phyloP scores from a whole-genome alignment of 148 eudicot genomes.

The Vaccinium myrtillus region DNA sequence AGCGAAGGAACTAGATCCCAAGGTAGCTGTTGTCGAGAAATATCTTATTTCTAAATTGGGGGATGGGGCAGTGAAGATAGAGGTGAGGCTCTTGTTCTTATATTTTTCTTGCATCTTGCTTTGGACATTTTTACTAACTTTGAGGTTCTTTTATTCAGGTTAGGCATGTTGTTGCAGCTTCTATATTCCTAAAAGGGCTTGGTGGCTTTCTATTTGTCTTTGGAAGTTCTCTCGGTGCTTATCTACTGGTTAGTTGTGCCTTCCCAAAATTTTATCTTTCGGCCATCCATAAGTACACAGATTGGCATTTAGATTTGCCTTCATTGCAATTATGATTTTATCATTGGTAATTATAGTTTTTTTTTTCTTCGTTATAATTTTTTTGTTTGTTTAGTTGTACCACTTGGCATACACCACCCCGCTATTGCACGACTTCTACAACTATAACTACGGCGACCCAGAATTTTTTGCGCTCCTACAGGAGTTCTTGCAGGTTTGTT shows the following conservation, averaged over 20 bases:
- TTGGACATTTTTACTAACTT: background rate
- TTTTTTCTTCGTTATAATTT: background rate
- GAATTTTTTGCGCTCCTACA: conserved; percentile 37
- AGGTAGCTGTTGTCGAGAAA: conserved; percentile 35
- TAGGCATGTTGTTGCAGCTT: conserved; percentile 54
- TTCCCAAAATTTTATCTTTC: background rate
- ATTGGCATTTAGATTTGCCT: background rate
- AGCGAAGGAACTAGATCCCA: conserved; percentile 60
- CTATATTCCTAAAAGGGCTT: conserved; percentile 53
- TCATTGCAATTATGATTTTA: background rate
- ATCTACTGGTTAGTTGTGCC: conserved; percentile 52
- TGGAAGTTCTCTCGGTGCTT: conserved; percentile 76
- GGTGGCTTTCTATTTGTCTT: conserved; percentile 71
- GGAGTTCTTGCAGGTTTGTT: conserved; percentile 58
- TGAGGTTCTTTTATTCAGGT: conserved; percentile 35
- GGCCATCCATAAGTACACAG: background rate
- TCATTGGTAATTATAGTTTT: background rate
- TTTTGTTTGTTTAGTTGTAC: conserved; percentile 33
- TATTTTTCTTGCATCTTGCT: background rate
- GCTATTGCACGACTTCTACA: conserved; percentile 57
- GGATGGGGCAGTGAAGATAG: conserved; percentile 36
- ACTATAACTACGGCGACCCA: conserved; percentile 36
- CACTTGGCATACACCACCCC: conserved; percentile 50
- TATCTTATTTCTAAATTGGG: conserved; percentile 43
- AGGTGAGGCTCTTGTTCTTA: conserved; percentile 36